phyloP scores from a whole-genome alignment of 2,329 filamentous ascomycete genomes.

The Penicillium sp. region DNA sequence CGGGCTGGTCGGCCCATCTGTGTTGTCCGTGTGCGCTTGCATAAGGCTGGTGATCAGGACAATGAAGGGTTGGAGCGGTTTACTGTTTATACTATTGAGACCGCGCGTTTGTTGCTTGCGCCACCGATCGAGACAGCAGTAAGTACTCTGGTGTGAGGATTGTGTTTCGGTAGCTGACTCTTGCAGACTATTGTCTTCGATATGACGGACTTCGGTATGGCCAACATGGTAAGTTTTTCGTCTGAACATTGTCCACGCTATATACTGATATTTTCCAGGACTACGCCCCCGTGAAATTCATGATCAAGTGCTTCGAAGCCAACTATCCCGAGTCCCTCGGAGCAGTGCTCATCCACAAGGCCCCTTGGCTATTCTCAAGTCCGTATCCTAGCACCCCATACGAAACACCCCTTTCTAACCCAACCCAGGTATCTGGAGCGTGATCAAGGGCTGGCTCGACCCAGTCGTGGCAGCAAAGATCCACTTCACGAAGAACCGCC shows the following conservation, averaged over 20 bases:
- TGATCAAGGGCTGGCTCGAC: constrained; percentile 94
- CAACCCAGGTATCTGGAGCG: constrained; percentile 78
- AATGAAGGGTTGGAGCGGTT: constrained; percentile 80
- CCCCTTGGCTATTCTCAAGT: constrained; percentile 96
- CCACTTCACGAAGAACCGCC: constrained; percentile 79
- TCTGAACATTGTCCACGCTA: background rate
- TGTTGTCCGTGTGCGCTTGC: constrained; percentile 76
- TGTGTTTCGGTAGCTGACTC: constrained; percentile 18
- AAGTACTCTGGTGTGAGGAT: constrained; percentile 43
- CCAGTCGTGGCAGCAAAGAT: constrained; percentile 94
- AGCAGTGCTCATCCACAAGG: constrained; percentile 87
- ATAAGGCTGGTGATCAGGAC: constrained; percentile 77
- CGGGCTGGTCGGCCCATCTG: constrained; percentile 83
- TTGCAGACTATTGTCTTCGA: constrained; percentile 85
- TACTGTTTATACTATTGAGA: constrained; percentile 93
- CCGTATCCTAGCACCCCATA: constrained; percentile 26
- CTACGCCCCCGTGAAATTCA: constrained; percentile 95
- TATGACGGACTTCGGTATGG: constrained; percentile 88
- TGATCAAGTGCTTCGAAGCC: constrained; percentile 99
- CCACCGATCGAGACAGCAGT: constrained; percentile 88
- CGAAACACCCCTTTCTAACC: background rate
- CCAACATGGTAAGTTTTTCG: constrained; percentile 74
- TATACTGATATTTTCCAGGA: constrained; percentile 54
- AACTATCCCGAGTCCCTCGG: constrained; percentile 96
- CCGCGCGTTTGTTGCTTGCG: constrained; percentile 76